Evolutionary conservation across 2,329 filamentous ascomycete genomes (phyloP).

Genomic region (Xylariaceae sp.): DNA sequence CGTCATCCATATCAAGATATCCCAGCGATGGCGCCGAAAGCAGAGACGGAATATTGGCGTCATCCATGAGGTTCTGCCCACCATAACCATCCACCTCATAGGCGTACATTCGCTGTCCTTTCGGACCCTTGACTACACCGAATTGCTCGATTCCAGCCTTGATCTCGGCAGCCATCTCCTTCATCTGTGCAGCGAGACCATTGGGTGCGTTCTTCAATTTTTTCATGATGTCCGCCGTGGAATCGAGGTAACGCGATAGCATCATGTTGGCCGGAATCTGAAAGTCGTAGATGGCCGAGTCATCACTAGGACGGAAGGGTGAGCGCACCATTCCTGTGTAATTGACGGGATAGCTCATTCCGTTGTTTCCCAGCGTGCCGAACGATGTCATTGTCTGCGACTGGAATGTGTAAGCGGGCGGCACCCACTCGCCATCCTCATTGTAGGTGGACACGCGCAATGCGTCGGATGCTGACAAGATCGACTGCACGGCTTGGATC

Average conservation of each 20-base stretch:
- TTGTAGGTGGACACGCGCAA: constrained; percentile 63
- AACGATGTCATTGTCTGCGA: constrained; percentile 67
- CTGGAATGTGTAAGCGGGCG: constrained; percentile 64
- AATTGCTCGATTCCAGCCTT: constrained; percentile 63
- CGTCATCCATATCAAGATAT: constrained; percentile 53
- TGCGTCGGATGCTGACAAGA: constrained; percentile 63
- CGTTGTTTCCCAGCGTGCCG: constrained; percentile 73
- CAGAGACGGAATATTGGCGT: constrained; percentile 65
- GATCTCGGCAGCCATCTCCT: constrained; percentile 56
- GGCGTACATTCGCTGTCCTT: constrained; percentile 56
- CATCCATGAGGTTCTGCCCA: constrained; percentile 61
- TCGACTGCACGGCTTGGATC: constrained; percentile 63
- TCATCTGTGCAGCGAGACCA: constrained; percentile 51
- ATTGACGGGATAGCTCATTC: constrained; percentile 74
- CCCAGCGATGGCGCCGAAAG: constrained; percentile 60
- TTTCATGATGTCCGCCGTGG: constrained; percentile 43
- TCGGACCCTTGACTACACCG: constrained; percentile 51
- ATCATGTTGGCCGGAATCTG: constrained; percentile 89
- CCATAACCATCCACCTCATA: constrained; percentile 75
- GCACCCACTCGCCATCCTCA: constrained; percentile 28
- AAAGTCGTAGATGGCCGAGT: constrained; percentile 78
- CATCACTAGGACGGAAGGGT: constrained; percentile 86
- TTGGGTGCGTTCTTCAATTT: constrained; percentile 35
- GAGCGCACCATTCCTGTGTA: constrained; percentile 77
- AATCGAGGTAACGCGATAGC: constrained; percentile 59